Percentiles rank a stretch among this genome's conserved stretches.
These are phyloP conservation scores for Oryza officinalis DNA, from an alignment of 176 grass and related monocot genomes.

Conservation along the genomic window DNA sequence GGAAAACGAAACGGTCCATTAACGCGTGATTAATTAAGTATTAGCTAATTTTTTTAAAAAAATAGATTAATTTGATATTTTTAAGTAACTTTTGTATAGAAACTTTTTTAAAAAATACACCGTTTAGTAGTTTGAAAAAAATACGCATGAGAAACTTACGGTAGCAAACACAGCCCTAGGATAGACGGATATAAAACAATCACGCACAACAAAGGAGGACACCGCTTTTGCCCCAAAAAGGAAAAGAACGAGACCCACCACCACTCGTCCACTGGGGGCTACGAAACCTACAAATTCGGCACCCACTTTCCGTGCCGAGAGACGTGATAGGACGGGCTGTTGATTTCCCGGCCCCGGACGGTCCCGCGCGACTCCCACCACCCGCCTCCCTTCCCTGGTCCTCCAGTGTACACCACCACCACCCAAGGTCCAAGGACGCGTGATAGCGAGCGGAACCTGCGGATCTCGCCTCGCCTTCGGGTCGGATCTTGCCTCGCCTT, in stretches of 20 bases:
- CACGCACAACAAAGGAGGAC: neutral
- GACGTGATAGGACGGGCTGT: neutral
- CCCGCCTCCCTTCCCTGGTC: neutral
- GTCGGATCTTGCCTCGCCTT: neutral
- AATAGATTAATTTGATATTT: too few species aligned
- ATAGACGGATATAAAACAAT: neutral
- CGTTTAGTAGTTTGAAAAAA: too few species aligned
- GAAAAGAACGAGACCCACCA: neutral
- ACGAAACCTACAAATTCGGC: slow-evolving; percentile 11
- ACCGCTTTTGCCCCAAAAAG: neutral
- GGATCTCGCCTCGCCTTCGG: neutral
- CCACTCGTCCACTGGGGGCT: neutral
- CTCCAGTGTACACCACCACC: neutral
- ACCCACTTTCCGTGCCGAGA: neutral
- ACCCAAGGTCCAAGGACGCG: neutral
- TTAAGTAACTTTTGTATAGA: too few species aligned
- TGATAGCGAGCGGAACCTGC: slow-evolving; percentile 12
- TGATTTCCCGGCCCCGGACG: neutral
- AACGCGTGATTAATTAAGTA: too few species aligned
- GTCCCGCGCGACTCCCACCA: neutral
- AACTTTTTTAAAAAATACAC: too few species aligned
- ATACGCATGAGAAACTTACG: too few species aligned
- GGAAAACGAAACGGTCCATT: too few species aligned
- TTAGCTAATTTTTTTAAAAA: too few species aligned
- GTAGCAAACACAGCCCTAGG: too few species aligned